Evolutionary conservation across 768 basidiomycete genomes (phyloP).

Genomic region (Hygrocybe punicea): DNA sequence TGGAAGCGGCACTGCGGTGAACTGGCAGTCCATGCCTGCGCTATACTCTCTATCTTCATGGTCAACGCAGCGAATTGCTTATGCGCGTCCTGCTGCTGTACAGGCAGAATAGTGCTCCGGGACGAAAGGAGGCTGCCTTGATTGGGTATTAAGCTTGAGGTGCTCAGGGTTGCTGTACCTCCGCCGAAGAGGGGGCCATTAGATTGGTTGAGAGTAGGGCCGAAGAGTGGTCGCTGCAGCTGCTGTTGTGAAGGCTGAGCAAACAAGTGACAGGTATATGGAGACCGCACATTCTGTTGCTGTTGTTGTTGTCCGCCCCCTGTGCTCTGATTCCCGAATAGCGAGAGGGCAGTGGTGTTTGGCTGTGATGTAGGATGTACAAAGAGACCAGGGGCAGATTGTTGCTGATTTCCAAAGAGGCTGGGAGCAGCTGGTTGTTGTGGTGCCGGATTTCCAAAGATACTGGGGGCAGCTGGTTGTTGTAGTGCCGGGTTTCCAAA

Average conservation of each 20-base stretch:
- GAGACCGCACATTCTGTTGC: constrained; percentile 20
- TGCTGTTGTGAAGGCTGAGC: constrained; percentile 26
- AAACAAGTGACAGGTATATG: constrained; percentile 26
- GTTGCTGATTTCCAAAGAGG: constrained; percentile 2
- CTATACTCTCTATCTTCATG: constrained; percentile 61
- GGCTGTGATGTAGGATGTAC: constrained; percentile 12
- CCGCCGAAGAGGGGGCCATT: constrained; percentile 16
- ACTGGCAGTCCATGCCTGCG: constrained; percentile 66
- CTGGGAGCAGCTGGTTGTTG: background rate
- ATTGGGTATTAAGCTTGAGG: constrained; percentile 5
- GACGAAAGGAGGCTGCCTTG: constrained; percentile 23
- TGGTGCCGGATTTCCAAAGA: constrained; percentile 7
- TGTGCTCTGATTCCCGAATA: constrained; percentile 25
- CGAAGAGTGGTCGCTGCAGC: constrained; percentile 19
- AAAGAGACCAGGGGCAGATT: constrained; percentile 26
- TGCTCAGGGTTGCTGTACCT: constrained; percentile 11
- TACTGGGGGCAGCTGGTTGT: constrained; percentile 14
- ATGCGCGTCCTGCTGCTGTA: constrained; percentile 50
- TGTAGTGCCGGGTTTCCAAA: constrained; percentile 7
- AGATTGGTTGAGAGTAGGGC: constrained; percentile 21
- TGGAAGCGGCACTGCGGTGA: constrained; percentile 77
- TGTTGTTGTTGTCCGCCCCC: constrained; percentile 30
- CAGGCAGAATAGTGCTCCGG: constrained; percentile 30
- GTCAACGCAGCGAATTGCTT: constrained; percentile 51
- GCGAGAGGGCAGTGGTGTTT: constrained; percentile 19